Conservation (phyloP, 2,329 filamentous ascomycete genomes). For the Thermothelomyces thermophilus region DNA sequence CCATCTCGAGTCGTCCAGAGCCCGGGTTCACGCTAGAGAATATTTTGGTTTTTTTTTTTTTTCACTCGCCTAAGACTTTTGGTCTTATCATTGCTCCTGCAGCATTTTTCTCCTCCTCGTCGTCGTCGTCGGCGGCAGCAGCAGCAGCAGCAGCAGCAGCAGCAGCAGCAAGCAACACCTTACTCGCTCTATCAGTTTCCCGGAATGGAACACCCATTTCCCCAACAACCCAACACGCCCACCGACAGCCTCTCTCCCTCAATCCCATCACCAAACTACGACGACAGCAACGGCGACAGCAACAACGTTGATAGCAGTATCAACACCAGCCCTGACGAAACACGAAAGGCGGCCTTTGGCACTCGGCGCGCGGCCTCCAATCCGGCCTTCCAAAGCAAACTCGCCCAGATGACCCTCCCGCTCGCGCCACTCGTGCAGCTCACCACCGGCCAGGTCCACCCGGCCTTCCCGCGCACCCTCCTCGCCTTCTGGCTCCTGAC, state of each 20-base stretch:
- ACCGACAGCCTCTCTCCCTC: neutral
- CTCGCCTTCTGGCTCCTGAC: conserved; percentile 70
- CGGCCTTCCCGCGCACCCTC: conserved; percentile 58
- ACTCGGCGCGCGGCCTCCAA: conserved; percentile 37
- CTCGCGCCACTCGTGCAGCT: conserved; percentile 62
- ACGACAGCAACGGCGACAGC: neutral
- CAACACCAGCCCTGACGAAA: neutral
- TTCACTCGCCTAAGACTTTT: neutral
- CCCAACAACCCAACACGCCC: conserved; percentile 9
- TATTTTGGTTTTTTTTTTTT: neutral
- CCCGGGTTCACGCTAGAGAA: neutral
- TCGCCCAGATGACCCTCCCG: conserved; percentile 57
- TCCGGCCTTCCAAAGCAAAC: conserved; percentile 52
- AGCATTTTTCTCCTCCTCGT: neutral
- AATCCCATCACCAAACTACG: neutral
- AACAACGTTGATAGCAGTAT: neutral
- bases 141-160: too few relatives aligned
- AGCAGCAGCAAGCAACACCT: too few relatives aligned
- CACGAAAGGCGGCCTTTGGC: conserved; percentile 25
- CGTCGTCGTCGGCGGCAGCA: too few relatives aligned
- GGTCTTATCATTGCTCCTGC: neutral
- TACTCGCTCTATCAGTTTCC: too few relatives aligned
- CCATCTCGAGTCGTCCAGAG: neutral
- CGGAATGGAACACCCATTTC: conserved; percentile 13
- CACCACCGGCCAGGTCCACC: conserved; percentile 55